Base-by-base conservation (phyloP, 2,329 filamentous ascomycete genomes). In the Cladophialophora psammophila region DNA sequence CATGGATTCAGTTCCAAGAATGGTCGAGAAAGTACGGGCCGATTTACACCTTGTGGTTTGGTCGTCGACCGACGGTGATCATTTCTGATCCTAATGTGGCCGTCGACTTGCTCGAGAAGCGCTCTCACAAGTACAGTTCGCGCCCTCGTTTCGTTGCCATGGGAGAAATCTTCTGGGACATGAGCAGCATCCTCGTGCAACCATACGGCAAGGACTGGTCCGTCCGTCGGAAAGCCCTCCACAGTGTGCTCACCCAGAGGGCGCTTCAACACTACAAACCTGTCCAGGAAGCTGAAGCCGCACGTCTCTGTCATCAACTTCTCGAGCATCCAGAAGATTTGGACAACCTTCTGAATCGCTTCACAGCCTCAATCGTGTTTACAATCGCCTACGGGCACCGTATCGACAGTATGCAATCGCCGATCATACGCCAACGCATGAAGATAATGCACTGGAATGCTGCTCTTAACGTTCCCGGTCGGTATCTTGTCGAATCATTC, bases 161-260 rank as follows among this genome's bases (percentile, higher is more conserved):
- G 62, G 69, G 73, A 4, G 74, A 78, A 48, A 64, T 71, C 52
- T 67, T 66, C 58, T 69, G 60, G 54, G 65, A 68, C 42, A 68
- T 61, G 54, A 60, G 63, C 36, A 73, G 75, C 60, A 68, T 78
- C 7, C 75, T 85, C n/a, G 80, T 85, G 3, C 80, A 84, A 70
- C 82, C 81, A 1, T 82, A 85, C 73, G 80, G 82, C 58, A 81
- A 74, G 40, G 63, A 70, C 18, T 79, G 78, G 74, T 74, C 76
- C 8, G 68, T 73, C 1, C 74, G 73, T 8, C 71, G 79, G 3
- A 78, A 77, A 52, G 67, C 79, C 10, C 72, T 78, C 71, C 77
- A 79, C 58, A 78, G 80, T 36, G 80, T 83, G 7, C 76, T 86
- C 31, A 83, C 79, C 5, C 79, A 80, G 3, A 78, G 77, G 56